These are phyloP conservation scores for Pichia sp. DNA, from an alignment of 1,139 yeast genomes.

Conservation along the genomic window DNA sequence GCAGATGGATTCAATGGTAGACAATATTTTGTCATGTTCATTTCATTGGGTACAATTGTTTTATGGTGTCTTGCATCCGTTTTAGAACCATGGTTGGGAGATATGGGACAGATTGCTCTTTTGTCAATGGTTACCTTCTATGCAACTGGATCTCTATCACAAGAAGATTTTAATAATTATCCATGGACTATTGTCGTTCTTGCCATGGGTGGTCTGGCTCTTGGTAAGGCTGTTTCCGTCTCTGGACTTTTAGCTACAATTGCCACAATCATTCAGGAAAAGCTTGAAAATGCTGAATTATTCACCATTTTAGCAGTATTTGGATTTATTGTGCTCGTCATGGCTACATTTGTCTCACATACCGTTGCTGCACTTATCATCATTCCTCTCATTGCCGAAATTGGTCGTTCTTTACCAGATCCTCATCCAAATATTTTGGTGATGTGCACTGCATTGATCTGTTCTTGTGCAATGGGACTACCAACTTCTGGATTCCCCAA, in stretches of 20 bases:
- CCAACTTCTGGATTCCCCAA: conserved; percentile 98
- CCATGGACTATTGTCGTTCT: conserved; percentile 90
- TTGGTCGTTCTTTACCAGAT: conserved; percentile 66
- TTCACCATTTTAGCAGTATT: conserved; percentile 68
- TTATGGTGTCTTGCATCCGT: conserved; percentile 82
- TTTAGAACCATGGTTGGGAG: conserved; percentile 68
- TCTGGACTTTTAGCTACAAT: conserved; percentile 79
- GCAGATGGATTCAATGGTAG: conserved; percentile 62
- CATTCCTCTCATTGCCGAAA: conserved; percentile 80
- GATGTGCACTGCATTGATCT: conserved; percentile 76
- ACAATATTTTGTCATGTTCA: conserved; percentile 62
- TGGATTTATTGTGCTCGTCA: conserved; percentile 68
- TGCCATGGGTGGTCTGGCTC: conserved; percentile 95
- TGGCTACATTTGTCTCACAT: conserved; percentile 93
- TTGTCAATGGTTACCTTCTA: conserved; percentile 79
- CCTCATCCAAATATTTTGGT: conserved; percentile 71
- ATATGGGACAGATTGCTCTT: conserved; percentile 82
- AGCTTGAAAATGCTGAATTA: conserved; percentile 53
- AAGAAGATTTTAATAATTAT: conserved; percentile 86
- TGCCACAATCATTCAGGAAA: conserved; percentile 58
- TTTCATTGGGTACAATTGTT: conserved; percentile 63
- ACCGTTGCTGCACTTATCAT: conserved; percentile 93
- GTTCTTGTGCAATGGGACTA: conserved; percentile 92
- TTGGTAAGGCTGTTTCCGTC: conserved; percentile 86
- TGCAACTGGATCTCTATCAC: conserved; percentile 76